Evolutionary conservation across 371 early-diverging fungal species (phyloP).

Genomic region (Basidiobolus meristosporus): DNA sequence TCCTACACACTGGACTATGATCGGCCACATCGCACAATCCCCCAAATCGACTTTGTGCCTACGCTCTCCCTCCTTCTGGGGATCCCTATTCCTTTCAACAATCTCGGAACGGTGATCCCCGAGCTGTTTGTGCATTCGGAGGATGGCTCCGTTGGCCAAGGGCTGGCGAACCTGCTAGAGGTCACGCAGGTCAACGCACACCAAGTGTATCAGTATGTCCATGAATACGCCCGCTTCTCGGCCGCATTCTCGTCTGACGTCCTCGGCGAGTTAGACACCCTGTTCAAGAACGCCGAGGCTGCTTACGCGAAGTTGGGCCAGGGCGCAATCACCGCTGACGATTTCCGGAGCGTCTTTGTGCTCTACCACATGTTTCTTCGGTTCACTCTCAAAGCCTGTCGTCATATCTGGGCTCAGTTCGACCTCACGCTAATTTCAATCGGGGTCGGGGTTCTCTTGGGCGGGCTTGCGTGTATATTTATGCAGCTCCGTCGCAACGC

Average conservation of each 20-base stretch:
- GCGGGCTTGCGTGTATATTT: slow-evolving; percentile 2
- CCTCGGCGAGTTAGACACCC: slow-evolving; percentile 7
- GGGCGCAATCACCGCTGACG: slow-evolving; percentile 1
- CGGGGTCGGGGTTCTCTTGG: slow-evolving; percentile 27
- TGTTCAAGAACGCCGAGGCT: slow-evolving; percentile 12
- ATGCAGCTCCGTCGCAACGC: slow-evolving; percentile 1
- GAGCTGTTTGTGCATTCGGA: slow-evolving; percentile 20
- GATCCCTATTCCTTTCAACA: slow-evolving; percentile 68
- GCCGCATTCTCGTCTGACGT: slow-evolving; percentile 12
- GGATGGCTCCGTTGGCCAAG: slow-evolving; percentile 1
- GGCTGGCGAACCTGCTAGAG: slow-evolving; percentile 23
- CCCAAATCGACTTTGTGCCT: slow-evolving; percentile 76
- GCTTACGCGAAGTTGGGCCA: slow-evolving; percentile 6
- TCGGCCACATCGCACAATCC: slow-evolving; percentile 17
- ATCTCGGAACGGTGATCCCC: slow-evolving; percentile 65
- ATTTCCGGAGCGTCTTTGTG: slow-evolving; percentile 11
- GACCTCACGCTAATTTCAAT: slow-evolving; percentile 41
- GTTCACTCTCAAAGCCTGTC: slow-evolving; percentile 40
- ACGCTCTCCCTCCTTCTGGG: slow-evolving; percentile 50
- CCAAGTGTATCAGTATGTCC: slow-evolving; percentile 57
- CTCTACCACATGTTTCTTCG: slow-evolving; percentile 41
- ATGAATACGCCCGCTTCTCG: slow-evolving; percentile 16
- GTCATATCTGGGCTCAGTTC: slow-evolving; percentile 84
- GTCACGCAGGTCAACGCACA: slow-evolving; percentile 49
- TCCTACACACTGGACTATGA: background rate